Evolutionary conservation across 2,329 filamentous ascomycete genomes (phyloP), one percentile per base, ranked within the genome.

Genomic region (Akanthomyces muscarius): DNA sequence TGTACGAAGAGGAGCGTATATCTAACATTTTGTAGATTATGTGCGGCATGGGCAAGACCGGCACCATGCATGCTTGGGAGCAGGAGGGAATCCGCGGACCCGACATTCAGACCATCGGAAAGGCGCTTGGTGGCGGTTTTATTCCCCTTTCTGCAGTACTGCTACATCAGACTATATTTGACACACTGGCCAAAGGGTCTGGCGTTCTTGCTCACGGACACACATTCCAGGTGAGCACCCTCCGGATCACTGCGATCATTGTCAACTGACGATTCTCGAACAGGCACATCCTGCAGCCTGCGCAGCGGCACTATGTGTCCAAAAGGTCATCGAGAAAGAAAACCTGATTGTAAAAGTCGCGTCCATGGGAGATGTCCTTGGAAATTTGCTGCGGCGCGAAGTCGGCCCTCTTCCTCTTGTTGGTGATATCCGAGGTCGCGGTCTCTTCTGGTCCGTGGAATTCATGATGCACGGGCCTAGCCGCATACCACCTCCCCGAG

Each of bases 31-130:
- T 16, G n/a, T 28, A 60, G 91, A 94, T 92, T 47, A 91, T 92
- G 88, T 87, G 84, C 54, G 87, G 87, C 2, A 83, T 83, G 72
- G 86, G 87, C 1, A 76, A 86, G 1, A 81, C 80, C 0, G 86
- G 86, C 0, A 81, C 76, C 4, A 73, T 87, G 66, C 83, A 90
- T 73, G 83, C 86, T 1, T 89, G 85, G 81, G 79, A 88, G 67
- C 78, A 85, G 52, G 81, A 86, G 38, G 80, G 75, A 0, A 76
- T 83, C 47, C 25, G 21, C 8, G 78, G 79, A 1, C 88, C 88
- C 0, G 88, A 91, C 68, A 79, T 91, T 4, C 36, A 53, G n/a
- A 53, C 38, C 13, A 45, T 61, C 10, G 57, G 57, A 16, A 53
- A 61, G 23, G 57, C 33, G 5, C 48, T 61, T 33, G 48, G 47